Evolutionary conservation across 306 rosid genomes (phyloP), one percentile per base, ranked within the genome.

Genomic region (Spatholobus suberectus): DNA sequence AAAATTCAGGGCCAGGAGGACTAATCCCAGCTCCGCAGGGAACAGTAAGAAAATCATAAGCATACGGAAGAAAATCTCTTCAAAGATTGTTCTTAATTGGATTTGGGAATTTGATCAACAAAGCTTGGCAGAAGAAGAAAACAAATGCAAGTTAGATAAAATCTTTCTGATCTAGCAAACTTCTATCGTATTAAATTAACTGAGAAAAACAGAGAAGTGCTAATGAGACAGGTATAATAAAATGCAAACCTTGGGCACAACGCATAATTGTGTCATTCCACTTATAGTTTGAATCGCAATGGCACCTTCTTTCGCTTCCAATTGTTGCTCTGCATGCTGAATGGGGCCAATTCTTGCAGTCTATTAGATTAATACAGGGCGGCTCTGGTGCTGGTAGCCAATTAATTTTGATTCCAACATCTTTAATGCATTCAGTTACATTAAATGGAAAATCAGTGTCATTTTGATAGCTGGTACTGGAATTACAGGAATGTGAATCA

Each of bases 321-420:
- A n/a, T 3, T 8, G 13, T 10, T 38, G 44, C 10, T 0, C 4
- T 68, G 85, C 95, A 91, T 3, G 52, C 38, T 10, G 93, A 91
- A 73, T 86, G 35, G 0, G 69, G 55, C 89, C 88, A 91, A 57
- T 6, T 14, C 0, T 1, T 6, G 89, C 91, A 91, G 69, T 74
- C 49, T 15, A 0, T 1, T 2, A 41, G 24, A 2, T 69, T 3
- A 66, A 0, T 54, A 70, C 95, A 91, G 12, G 8, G 24, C 0
- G 91, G 91, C 49, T 72, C 83, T 3, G 1, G n/a, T 5, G 91
- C 69, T 12, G 69, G 66, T 40, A 0, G 0, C 95, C 93, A 91
- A n/a, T 3, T 54, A 10, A 91, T 8, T 7, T 78, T 17, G 41
- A 34, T 49, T 34, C 58, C 46, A 17, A 1, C 0, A 0, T 55